Evolutionary conservation across 2,329 filamentous ascomycete species (phyloP), one percentile per base, ranked within the genome.

Genomic region (Dactylonectria estremocensis): DNA sequence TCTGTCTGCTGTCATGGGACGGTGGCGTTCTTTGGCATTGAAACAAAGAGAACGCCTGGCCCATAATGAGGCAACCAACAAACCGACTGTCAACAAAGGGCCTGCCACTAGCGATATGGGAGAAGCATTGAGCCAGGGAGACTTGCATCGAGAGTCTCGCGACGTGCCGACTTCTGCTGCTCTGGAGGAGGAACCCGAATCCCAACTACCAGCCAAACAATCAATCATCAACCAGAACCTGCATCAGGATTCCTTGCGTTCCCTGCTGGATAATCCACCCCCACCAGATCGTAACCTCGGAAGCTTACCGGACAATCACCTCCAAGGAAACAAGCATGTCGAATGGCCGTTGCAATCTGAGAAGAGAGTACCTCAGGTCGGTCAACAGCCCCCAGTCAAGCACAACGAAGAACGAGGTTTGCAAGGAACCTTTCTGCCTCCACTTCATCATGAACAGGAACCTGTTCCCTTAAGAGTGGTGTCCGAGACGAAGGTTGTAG

Each of bases 11-110:
- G 72, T 71, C 13, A 69, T 76, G 66, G 71, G 67, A 5, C 73
- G 73, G 35, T 76, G 74, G 74, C 74, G 74, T 33, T 69, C 67
- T 31, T 57, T 74, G 24, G 66, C 75, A 22, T 65, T 70, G 9
- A 70, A 61, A 37, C 72, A 66, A 14, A 66, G 59, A 37, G 54
- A 64, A 31, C 60, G 50, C 49, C 46, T 64, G 24, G 60, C 68
- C 14, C 70, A 66, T 14, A 65, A 61, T 24, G 61, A 66, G 16
- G 48, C 68, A 33, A 67, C 67, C 18, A 65, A 69, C 20, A 62
- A 66, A 22, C 71, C 54, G 31, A 69, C 68, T 13, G 64, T 61
- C 18, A 65, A 70, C 43, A 67, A 74, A 46, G 68, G 57, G 43
- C 61, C 68, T 31, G 24, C 63, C 3, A 66, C 66, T 16, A 63